A percentile compares a stretch with the other conserved stretches of the same genome.
These are phyloP conservation scores for Sphenostylis stenocarpa DNA, from an alignment of 306 rosid genomes.

Conservation along the genomic window DNA sequence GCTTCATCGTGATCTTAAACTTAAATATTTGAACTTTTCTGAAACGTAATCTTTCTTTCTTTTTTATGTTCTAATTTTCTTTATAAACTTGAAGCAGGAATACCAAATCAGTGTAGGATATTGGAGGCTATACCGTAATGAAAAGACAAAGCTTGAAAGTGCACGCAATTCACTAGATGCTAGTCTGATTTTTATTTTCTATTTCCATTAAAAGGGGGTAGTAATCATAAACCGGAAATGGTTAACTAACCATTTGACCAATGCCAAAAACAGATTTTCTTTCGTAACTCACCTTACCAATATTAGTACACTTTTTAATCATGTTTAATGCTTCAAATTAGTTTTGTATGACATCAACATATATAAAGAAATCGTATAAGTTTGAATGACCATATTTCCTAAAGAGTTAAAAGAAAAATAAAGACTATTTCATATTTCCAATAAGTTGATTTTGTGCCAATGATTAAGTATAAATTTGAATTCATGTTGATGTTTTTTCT, in stretches of 20 bases:
- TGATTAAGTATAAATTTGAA: no score
- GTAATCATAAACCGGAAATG: neutral
- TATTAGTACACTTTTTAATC: no score
- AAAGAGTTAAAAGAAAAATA: no score
- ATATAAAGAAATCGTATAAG: no score
- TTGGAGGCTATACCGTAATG: neutral
- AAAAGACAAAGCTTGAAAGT: neutral
- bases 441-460: no score
- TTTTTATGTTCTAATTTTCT: neutral
- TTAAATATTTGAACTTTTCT: neutral
- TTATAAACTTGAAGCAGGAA: neutral
- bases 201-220: neutral
- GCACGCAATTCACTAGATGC: neutral
- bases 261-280: no score
- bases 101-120: neutral
- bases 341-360: no score
- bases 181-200: neutral
- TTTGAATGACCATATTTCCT: no score
- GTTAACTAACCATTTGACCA: neutral
- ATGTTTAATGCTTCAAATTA: no score
- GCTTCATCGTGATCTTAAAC: neutral
- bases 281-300: no score
- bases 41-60: neutral
- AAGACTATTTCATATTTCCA: no score
- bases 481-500: no score